These are phyloP conservation scores for Petrea volubilis DNA, from an alignment of 257 asterid species.

Conservation along the genomic window DNA sequence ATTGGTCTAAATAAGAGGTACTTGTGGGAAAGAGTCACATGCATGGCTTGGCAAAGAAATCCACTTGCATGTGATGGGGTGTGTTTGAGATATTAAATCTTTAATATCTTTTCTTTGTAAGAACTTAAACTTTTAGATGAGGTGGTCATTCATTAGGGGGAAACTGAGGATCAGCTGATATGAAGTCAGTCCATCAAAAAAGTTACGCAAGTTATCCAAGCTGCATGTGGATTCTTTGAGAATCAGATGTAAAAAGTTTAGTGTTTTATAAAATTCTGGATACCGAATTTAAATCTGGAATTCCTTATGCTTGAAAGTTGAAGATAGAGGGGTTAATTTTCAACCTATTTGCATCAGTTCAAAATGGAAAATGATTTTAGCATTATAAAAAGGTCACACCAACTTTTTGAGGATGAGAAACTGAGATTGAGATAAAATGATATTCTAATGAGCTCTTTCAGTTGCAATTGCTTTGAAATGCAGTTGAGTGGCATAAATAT, in stretches of 20 bases:
- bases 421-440: neutral
- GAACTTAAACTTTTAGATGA: too few relatives aligned
- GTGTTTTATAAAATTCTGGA: neutral
- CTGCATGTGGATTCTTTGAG: neutral
- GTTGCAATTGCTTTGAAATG: neutral
- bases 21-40: too few relatives aligned
- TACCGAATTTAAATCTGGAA: neutral
- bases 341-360: neutral
- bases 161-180: neutral
- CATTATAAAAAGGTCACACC: slow-evolving; percentile 1
- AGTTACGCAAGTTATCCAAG: neutral
- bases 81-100: too few relatives aligned
- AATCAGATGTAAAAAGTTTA: neutral
- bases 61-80: too few relatives aligned
- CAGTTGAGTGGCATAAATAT: neutral
- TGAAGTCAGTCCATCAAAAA: neutral
- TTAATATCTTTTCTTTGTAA: too few relatives aligned
- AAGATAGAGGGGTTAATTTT: neutral
- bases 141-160: too few relatives aligned
- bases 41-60: too few relatives aligned
- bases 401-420: neutral
- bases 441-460: neutral
- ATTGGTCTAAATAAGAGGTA: too few relatives aligned
- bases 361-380: neutral
- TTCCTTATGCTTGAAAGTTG: neutral